Evolutionary conservation across 345 rosid genomes (phyloP).

Genomic region (Aquilaria yunnanensis): DNA sequence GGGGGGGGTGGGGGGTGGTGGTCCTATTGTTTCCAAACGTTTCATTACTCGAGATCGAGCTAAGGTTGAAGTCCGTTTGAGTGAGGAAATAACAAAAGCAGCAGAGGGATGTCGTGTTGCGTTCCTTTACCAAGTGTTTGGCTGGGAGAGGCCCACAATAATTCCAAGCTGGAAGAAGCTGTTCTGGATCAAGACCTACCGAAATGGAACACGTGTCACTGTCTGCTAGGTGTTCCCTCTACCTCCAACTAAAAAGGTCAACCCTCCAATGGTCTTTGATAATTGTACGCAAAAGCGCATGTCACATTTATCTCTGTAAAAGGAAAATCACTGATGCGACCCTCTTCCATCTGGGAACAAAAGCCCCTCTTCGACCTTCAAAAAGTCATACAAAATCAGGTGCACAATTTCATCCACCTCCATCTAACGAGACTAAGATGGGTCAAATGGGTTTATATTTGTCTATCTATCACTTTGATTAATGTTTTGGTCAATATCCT

Average conservation of each 20-base stretch:
- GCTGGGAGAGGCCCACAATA: background rate
- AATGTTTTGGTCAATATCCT: no score
- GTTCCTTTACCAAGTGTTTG: no score
- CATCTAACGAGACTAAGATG: constrained; percentile 25
- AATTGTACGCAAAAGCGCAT: constrained; percentile 10
- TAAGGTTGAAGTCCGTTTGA: no score
- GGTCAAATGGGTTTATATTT: constrained; percentile 31
- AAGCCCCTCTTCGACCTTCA: constrained; percentile 13
- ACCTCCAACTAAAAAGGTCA: constrained; percentile 22
- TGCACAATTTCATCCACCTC: constrained; percentile 32
- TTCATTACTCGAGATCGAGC: no score
- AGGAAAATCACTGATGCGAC: background rate
- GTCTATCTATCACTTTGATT: no score
- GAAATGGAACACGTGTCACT: constrained; percentile 15
- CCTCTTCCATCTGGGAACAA: background rate
- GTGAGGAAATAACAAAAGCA: no score
- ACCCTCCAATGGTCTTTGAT: constrained; percentile 17
- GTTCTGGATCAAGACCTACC: constrained; percentile 4
- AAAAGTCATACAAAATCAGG: constrained; percentile 36
- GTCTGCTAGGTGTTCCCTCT: constrained; percentile 10
- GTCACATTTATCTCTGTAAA: no score
- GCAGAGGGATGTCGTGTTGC: no score
- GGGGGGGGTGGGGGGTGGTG: no score
- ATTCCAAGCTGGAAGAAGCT: constrained; percentile 18
- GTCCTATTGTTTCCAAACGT: no score